phyloP scores from a whole-genome alignment of 2,329 filamentous ascomycete species.

The Venturiaceae sp. region DNA sequence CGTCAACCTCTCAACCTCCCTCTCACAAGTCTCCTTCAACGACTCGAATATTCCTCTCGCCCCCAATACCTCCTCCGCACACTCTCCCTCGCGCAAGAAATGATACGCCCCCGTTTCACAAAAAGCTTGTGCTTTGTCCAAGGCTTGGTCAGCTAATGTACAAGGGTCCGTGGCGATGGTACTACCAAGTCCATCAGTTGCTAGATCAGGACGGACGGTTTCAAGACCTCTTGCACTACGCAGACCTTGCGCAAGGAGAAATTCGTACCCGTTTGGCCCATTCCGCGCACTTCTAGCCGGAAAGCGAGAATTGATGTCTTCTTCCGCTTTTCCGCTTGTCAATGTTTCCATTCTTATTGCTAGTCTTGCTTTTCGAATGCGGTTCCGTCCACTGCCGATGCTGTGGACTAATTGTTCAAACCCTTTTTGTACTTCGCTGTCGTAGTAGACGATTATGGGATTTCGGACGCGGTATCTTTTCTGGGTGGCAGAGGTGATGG shows the following conservation, averaged over 20 bases:
- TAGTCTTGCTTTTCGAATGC: constrained; percentile 82
- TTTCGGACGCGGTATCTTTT: constrained; percentile 54
- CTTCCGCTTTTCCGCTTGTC: constrained; percentile 18
- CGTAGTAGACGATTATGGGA: constrained; percentile 86
- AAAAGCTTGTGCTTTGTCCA: constrained; percentile 71
- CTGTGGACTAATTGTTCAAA: constrained; percentile 78
- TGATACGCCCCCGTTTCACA: constrained; percentile 85
- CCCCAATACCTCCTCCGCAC: constrained; percentile 62
- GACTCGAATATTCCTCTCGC: constrained; percentile 57
- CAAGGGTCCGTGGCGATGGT: constrained; percentile 28
- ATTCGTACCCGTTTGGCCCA: not conserved
- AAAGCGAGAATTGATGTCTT: not conserved
- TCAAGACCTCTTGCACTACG: not conserved
- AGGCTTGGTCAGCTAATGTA: constrained; percentile 52
- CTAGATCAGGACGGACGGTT: not conserved
- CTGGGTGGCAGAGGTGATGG: constrained; percentile 28
- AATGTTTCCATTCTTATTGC: constrained; percentile 57
- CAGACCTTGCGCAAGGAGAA: constrained; percentile 1
- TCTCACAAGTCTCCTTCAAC: constrained; percentile 50
- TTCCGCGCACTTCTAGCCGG: not conserved
- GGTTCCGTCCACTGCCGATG: constrained; percentile 69
- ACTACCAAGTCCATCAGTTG: constrained; percentile 1
- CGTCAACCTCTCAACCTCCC: constrained; percentile 29
- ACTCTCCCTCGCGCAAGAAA: constrained; percentile 80
- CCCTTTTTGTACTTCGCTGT: constrained; percentile 72